Evolutionary conservation across 495 filamentous ascomycete species (phyloP).

Genomic region (Penicillium verhagenii): DNA sequence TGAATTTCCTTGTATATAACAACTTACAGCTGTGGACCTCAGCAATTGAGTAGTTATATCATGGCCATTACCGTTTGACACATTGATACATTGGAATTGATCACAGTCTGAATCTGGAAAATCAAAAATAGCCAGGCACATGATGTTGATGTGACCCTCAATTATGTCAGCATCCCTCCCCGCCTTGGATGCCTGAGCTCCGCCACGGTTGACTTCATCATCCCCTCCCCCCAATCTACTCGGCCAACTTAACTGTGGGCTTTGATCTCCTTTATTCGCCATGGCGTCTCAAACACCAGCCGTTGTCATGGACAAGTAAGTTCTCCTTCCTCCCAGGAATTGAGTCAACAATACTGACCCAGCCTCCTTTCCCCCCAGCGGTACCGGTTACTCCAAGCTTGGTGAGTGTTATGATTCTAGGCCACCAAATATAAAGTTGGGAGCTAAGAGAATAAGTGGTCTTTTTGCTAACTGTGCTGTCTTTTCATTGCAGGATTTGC

Average conservation of each 20-base stretch:
- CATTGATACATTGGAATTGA: too few species aligned
- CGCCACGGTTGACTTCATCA: constrained; percentile 26
- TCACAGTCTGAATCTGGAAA: background rate
- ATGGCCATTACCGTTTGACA: background rate
- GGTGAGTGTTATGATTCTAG: constrained; percentile 54
- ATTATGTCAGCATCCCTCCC: constrained; percentile 26
- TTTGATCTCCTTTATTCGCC: constrained; percentile 28
- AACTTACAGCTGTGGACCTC: background rate
- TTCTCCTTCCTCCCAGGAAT: constrained; percentile 18
- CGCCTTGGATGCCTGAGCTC: constrained; percentile 33
- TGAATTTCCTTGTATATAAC: background rate
- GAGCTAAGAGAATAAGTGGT: too few species aligned
- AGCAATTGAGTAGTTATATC: background rate
- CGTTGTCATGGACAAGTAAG: constrained; percentile 99
- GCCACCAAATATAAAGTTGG: constrained; percentile 3
- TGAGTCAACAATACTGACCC: constrained; percentile 21
- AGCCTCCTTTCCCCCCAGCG: constrained; percentile 55
- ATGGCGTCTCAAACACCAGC: constrained; percentile 98
- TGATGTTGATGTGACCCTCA: constrained; percentile 20
- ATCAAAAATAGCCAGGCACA: constrained; percentile 11
- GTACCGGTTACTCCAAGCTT: constrained; percentile 98
- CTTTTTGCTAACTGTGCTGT: constrained; percentile 1
- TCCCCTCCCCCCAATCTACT: constrained; percentile 7
- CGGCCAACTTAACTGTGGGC: constrained; percentile 6
- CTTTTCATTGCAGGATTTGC: constrained; percentile 72